phyloP scores from a whole-genome alignment of 148 eudicot genomes.

The Mesembryanthemum crystallinum region DNA sequence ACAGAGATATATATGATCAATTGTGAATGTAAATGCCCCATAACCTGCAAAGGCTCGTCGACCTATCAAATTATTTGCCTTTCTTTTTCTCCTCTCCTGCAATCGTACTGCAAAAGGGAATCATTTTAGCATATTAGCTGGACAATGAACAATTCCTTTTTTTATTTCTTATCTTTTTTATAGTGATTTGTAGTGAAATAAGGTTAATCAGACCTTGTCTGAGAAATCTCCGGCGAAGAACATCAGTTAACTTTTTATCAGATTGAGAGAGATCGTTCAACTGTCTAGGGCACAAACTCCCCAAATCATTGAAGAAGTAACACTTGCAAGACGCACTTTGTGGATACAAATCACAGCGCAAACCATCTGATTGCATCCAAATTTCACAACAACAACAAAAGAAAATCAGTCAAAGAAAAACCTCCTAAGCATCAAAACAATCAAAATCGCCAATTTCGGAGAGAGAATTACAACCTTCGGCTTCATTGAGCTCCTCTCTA shows the following conservation, averaged over 20 bases:
- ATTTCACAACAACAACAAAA: not conserved
- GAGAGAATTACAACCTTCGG: conserved; percentile 50
- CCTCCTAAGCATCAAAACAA: no score
- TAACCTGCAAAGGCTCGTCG: conserved; percentile 36
- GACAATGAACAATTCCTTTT: no score
- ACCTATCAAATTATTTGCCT: conserved; percentile 26
- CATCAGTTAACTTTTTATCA: conserved; percentile 54
- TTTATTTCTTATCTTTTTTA: no score
- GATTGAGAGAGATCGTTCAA: conserved; percentile 22
- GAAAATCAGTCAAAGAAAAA: no score
- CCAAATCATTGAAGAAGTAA: conserved; percentile 68
- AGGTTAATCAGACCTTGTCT: conserved; percentile 60
- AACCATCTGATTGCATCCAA: conserved; percentile 38
- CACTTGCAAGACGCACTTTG: conserved; percentile 69
- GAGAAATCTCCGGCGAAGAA: conserved; percentile 75
- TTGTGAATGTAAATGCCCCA: not conserved
- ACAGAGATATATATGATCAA: not conserved
- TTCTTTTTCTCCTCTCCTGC: conserved; percentile 47
- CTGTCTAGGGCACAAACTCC: conserved; percentile 40
- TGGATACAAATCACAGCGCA: conserved; percentile 51
- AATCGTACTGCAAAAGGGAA: conserved; percentile 55
- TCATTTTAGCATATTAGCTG: no score
- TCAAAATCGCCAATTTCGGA: not conserved
- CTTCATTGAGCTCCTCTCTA: conserved; percentile 59
- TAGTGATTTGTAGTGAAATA: no score